These are phyloP conservation scores for Batkoa obscura DNA, from an alignment of 371 early-diverging fungal genomes.

Conservation along the genomic window DNA sequence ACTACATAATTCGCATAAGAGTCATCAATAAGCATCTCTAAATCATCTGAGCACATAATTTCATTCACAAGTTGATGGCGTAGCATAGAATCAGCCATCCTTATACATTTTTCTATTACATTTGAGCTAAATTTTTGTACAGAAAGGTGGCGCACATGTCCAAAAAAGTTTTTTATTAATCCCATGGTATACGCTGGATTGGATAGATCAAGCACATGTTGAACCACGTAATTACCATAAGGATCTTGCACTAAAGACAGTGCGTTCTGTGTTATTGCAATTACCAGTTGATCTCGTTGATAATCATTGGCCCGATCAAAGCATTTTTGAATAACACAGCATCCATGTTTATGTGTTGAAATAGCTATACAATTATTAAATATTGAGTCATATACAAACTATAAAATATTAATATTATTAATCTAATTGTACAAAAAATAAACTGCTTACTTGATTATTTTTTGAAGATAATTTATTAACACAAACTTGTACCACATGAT, in stretches of 20 bases:
- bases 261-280: constrained; percentile 52
- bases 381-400: constrained; percentile 81
- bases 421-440: too few species aligned
- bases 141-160: constrained; percentile 54
- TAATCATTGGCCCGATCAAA: constrained; percentile 60
- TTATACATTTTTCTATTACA: constrained; percentile 86
- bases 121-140: constrained; percentile 85
- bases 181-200: constrained; percentile 40
- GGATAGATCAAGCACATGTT: constrained; percentile 77
- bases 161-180: constrained; percentile 53
- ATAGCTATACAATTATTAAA: constrained; percentile 65
- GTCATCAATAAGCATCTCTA: constrained; percentile 62
- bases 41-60: constrained; percentile 33
- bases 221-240: constrained; percentile 97
- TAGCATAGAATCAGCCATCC: constrained; percentile 45
- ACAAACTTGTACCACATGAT: constrained; percentile 97
- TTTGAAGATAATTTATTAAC: constrained; percentile 47
- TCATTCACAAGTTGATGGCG: constrained; percentile 50
- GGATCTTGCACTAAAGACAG: constrained; percentile 77
- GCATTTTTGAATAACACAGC: constrained; percentile 92
- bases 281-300: constrained; percentile 59
- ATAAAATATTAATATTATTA: not conserved
- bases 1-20: constrained; percentile 84
- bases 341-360: constrained; percentile 92
- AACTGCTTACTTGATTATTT: constrained; percentile 29